Conservation (phyloP, 441 rosid species). For the Bocquillonia castaneifolia region DNA sequence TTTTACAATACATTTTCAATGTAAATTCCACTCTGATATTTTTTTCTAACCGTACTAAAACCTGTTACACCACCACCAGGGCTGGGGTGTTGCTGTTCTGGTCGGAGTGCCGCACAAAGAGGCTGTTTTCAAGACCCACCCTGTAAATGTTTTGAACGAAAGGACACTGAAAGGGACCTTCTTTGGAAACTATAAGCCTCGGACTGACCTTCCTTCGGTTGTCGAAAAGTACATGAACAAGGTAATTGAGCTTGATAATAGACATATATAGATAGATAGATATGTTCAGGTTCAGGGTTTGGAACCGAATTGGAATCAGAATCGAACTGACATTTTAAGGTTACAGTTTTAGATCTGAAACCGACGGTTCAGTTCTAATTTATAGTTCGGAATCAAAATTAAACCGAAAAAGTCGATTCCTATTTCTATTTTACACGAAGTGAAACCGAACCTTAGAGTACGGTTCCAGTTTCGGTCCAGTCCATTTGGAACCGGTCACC, state of each 20-base stretch:
- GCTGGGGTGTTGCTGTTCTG: constrained; percentile 95
- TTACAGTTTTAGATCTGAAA: too few relatives aligned
- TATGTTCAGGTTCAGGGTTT: background rate
- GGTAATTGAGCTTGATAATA: constrained; percentile 22
- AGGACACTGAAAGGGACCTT: constrained; percentile 87
- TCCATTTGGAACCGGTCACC: too few relatives aligned
- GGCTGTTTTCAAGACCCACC: constrained; percentile 72
- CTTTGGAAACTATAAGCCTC: constrained; percentile 87
- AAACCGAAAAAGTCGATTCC: too few relatives aligned
- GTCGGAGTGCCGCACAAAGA: constrained; percentile 86
- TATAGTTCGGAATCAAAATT: too few relatives aligned
- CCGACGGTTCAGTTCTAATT: too few relatives aligned
- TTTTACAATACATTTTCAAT: background rate
- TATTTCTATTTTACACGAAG: too few relatives aligned
- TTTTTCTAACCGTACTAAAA: too few relatives aligned
- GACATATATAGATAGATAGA: background rate
- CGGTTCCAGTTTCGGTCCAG: too few relatives aligned
- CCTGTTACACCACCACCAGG: constrained; percentile 35
- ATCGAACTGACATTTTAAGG: too few relatives aligned
- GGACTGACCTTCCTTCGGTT: constrained; percentile 65
- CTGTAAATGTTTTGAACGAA: constrained; percentile 59
- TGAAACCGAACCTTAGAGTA: too few relatives aligned
- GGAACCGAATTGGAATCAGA: too few relatives aligned
- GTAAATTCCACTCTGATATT: too few relatives aligned
- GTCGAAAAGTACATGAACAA: constrained; percentile 78